phyloP scores from a whole-genome alignment of 371 early-diverging fungal genomes.

The Syncephalis fuscata region DNA sequence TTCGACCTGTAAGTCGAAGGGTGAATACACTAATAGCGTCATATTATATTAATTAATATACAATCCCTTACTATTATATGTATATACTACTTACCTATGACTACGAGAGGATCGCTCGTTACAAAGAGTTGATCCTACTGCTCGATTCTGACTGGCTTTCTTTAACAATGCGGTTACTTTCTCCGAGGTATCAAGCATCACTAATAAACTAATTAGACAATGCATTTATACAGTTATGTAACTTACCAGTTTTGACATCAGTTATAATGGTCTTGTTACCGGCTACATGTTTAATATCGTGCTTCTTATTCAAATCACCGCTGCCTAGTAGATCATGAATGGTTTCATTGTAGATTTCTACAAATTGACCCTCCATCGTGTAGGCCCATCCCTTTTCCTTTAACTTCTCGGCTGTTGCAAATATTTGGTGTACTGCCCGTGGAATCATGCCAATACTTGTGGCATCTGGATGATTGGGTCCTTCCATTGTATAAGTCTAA shows the following conservation, averaged over 20 bases:
- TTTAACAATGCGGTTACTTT: constrained; percentile 52
- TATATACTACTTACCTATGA: constrained; percentile 34
- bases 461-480: constrained; percentile 21
- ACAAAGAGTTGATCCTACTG: constrained; percentile 81
- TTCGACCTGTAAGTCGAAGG: constrained; percentile 55
- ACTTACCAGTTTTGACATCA: constrained; percentile 43
- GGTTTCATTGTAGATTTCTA: constrained; percentile 96
- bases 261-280: constrained; percentile 64
- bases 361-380: constrained; percentile 63
- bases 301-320: constrained; percentile 29
- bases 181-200: constrained; percentile 40
- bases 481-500: constrained; percentile 66
- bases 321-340: constrained; percentile 68
- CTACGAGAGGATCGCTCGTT: constrained; percentile 92
- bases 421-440: constrained; percentile 75
- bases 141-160: constrained; percentile 66
- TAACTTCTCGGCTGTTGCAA: constrained; percentile 49
- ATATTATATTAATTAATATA: background rate
- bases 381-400: constrained; percentile 78
- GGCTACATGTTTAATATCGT: constrained; percentile 63
- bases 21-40: constrained; percentile 88
- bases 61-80: constrained; percentile 6
- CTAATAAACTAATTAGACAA: constrained; percentile 7
- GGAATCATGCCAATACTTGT: constrained; percentile 73
- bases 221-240: constrained; percentile 1